Conservation (phyloP, 2,329 filamentous ascomycete species). For the Byssoonygena ceratinophila region DNA sequence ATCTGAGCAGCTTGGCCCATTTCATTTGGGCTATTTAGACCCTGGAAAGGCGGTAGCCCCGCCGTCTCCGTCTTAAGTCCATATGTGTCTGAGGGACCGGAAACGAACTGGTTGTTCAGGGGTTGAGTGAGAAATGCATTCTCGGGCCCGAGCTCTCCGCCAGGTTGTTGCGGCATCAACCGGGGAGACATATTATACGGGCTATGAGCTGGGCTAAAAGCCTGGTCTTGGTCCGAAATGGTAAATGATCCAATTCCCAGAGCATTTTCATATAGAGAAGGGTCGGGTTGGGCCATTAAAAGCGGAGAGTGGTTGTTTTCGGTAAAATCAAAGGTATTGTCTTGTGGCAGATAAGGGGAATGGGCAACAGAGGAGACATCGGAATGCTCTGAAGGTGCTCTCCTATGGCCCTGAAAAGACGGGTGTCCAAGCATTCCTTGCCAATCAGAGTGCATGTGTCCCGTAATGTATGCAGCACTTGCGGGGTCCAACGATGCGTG, state of each 20-base stretch:
- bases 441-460: conserved; percentile 48
- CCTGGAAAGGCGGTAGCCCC: conserved; percentile 32
- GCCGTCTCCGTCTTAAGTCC: conserved; percentile 36
- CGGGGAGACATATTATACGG: conserved; percentile 56
- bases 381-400: conserved; percentile 81
- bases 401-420: conserved; percentile 68
- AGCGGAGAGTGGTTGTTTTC: conserved; percentile 68
- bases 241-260: conserved; percentile 70
- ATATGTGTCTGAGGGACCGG: conserved; percentile 43
- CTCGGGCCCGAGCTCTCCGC: conserved; percentile 47
- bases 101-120: conserved; percentile 40
- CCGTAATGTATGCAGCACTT: conserved; percentile 47
- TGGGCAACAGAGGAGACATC: conserved; percentile 77
- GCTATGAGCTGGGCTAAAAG: conserved; percentile 55
- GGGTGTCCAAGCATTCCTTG: conserved; percentile 43
- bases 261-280: conserved; percentile 63
- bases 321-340: conserved; percentile 67
- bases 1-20: conserved; percentile 62
- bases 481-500: conserved; percentile 52
- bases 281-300: conserved; percentile 60
- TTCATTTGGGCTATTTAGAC: conserved; percentile 44
- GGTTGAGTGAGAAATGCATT: conserved; percentile 38
- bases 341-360: conserved; percentile 68
- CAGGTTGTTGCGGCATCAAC: conserved; percentile 56
- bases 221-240: conserved; percentile 53